phyloP scores from a whole-genome alignment of 2,329 filamentous ascomycete genomes.

The Aspergillus sp. region DNA sequence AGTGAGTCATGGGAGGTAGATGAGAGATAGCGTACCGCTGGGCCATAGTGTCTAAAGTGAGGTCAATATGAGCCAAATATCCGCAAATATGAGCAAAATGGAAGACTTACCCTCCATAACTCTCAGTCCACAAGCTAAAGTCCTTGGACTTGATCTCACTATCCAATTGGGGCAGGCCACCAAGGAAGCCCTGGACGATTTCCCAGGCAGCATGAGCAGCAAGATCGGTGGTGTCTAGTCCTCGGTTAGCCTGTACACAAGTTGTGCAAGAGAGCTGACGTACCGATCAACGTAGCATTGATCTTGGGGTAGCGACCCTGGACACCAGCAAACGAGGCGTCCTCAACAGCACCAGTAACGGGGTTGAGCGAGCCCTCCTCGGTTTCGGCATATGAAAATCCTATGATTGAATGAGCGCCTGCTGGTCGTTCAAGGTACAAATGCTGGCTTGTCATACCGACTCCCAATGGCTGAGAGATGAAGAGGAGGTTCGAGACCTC shows the following conservation, averaged over 20 bases:
- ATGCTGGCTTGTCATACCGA: constrained; percentile 43
- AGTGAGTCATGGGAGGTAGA: no score
- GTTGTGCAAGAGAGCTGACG: not conserved
- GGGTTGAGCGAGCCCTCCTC: constrained; percentile 48
- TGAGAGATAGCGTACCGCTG: constrained; percentile 37
- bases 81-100: not conserved
- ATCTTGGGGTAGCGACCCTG: constrained; percentile 56
- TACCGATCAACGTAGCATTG: constrained; percentile 52
- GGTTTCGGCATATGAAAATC: constrained; percentile 41
- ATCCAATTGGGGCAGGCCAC: constrained; percentile 54
- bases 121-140: constrained; percentile 66
- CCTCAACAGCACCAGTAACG: constrained; percentile 52
- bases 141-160: constrained; percentile 55
- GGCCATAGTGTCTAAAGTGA: constrained; percentile 54
- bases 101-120: constrained; percentile 49
- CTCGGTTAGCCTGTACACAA: not conserved
- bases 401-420: constrained; percentile 20
- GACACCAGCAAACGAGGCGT: constrained; percentile 47
- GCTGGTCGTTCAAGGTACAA: not conserved
- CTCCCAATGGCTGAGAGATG: constrained; percentile 64
- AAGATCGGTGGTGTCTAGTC: constrained; percentile 58
- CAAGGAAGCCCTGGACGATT: constrained; percentile 59
- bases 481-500: constrained; percentile 65
- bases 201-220: constrained; percentile 62
- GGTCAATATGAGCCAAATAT: no score